A percentile compares a stretch with the other conserved stretches of the same genome.
These are phyloP conservation scores for Fusarium clavum DNA, from an alignment of 2,329 filamentous ascomycete species.

Conservation along the genomic window DNA sequence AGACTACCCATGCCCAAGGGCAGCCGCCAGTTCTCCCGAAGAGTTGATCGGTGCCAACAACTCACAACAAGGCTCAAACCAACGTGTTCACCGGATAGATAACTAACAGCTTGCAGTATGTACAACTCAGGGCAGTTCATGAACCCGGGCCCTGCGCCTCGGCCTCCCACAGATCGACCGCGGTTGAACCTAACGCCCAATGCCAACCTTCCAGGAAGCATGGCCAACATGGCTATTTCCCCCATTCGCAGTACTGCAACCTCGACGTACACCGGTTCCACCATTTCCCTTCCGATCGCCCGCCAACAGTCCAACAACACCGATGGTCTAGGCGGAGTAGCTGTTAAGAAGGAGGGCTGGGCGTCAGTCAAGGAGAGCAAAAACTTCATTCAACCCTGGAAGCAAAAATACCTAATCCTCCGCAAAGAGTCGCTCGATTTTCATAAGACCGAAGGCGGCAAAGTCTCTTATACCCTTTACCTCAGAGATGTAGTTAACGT, in stretches of 20 bases:
- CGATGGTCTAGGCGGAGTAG: conserved; percentile 74
- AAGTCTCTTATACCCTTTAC: conserved; percentile 85
- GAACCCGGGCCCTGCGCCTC: conserved; percentile 95
- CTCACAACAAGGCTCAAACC: not conserved
- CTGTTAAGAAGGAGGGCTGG: conserved; percentile 83
- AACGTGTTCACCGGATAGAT: conserved; percentile 4
- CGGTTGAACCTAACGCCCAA: conserved; percentile 83
- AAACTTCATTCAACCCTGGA: conserved; percentile 86
- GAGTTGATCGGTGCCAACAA: conserved; percentile 11
- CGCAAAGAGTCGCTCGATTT: conserved; percentile 95
- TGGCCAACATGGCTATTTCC: conserved; percentile 82
- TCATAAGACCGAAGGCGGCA: conserved; percentile 89
- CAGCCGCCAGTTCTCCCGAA: not conserved
- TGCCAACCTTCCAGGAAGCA: conserved; percentile 79
- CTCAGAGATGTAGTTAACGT: conserved; percentile 91
- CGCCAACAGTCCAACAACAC: conserved; percentile 70
- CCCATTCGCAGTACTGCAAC: conserved; percentile 74
- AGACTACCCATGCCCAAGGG: not conserved
- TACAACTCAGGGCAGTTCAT: conserved; percentile 81
- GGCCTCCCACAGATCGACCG: conserved; percentile 85
- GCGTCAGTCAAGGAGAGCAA: conserved; percentile 91
- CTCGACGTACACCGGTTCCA: conserved; percentile 59
- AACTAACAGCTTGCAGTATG: conserved; percentile 56
- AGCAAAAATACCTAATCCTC: conserved; percentile 90
- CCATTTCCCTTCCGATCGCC: conserved; percentile 77